Evolutionary conservation across 208 protist species (phyloP).

Genomic region (Trichomonas vaginalis): DNA sequence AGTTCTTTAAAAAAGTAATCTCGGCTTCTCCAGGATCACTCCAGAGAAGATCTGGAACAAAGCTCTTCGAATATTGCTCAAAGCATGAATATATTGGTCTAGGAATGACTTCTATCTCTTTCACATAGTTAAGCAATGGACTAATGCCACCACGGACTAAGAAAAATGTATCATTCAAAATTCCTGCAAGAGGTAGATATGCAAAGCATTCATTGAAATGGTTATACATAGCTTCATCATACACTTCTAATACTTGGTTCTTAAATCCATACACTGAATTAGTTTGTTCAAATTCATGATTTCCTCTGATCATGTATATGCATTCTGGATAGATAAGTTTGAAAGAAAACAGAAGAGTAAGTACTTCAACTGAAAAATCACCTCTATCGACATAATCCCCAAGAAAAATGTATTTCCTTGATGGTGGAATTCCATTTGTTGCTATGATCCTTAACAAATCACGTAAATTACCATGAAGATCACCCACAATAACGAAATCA

Average conservation of each 20-base stretch:
- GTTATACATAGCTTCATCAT: not conserved
- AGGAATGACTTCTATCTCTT: not conserved
- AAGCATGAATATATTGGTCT: not conserved
- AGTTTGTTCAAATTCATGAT: not conserved
- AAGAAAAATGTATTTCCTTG: not conserved
- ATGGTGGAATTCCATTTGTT: not conserved
- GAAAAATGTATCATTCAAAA: not conserved
- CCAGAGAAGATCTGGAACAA: not conserved
- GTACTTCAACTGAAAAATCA: not conserved
- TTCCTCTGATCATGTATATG: not conserved
- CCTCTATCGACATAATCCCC: not conserved
- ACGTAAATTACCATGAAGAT: not conserved
- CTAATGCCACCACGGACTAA: not conserved
- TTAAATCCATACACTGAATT: not conserved
- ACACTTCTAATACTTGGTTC: not conserved
- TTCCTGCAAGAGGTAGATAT: not conserved
- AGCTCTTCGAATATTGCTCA: not conserved
- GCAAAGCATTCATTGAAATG: not conserved
- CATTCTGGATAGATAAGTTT: not conserved
- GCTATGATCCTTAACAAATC: not conserved
- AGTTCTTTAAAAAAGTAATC: not conserved
- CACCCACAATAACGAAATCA: not conserved
- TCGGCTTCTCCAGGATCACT: not conserved
- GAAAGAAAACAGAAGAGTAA: not conserved
- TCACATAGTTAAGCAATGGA: not conserved